Evolutionary conservation across 768 basidiomycete species (phyloP), one percentile per base, ranked within the genome.

Genomic region (Cystobasidiopsis lactophilus): DNA sequence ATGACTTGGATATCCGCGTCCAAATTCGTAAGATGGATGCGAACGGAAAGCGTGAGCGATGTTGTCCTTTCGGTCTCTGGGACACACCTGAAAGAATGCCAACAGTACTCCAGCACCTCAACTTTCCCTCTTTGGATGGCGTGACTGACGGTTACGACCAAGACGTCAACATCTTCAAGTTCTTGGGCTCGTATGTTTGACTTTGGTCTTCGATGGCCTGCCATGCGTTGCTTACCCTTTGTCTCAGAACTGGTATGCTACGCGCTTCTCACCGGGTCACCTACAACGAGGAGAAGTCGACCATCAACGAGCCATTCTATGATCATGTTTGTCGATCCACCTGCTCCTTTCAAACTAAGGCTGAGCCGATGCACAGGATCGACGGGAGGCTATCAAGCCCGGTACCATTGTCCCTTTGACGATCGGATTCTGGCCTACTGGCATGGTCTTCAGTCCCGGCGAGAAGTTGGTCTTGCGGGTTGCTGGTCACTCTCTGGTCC

Each of bases 361-460:
- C 51, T 24, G 52, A 45, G 38, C 52, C 51, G 33, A 38, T 33
- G 40, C 52, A 53, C 53, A 50, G 51, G 16, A 48, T 39, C 50
- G 57, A 52, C 29, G 51, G 41, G 43, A 58, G 50, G 31, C 52
- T 38, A 29, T 60, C 31, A n/a, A 21, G 7, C 52, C 51, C 19
- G 54, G 51, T 31, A 50, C 52, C 40, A 49, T 58, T 33, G 58
- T 58, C 33, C 37, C 39, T 19, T 49, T 58, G 30, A 52, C 52
- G 41, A 58, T 58, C 39, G 58, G 58, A 7, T 53, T 58, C 41
- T 58, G 58, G 58, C 54, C 54, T 29, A 53, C 50, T 46, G 58
- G 58, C 5, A 49, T 48, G 49, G 40, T 43, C 14, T 56, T 52
- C 43, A 51, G 54, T 7, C 50, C 47, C 2, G 58, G 58, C 29